phyloP scores from a whole-genome alignment of 441 rosid genomes.

The Sinapis alba region DNA sequence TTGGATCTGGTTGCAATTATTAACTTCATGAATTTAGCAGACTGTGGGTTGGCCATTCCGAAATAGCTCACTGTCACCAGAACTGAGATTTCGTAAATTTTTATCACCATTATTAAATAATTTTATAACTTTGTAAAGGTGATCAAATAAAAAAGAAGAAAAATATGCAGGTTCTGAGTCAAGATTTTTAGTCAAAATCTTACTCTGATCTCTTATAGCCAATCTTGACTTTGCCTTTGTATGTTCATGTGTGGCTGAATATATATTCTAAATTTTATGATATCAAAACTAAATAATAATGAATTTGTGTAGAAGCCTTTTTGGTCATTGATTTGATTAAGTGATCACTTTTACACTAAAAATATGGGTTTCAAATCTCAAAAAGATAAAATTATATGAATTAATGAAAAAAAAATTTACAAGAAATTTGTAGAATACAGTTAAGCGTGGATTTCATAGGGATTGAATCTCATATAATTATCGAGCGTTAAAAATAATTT shows the following conservation, averaged over 20 bases:
- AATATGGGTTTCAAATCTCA: too few relatives aligned
- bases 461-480: too few relatives aligned
- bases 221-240: slow-evolving; percentile 30
- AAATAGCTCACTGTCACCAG: background rate
- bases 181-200: slow-evolving; percentile 34
- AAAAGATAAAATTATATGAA: too few relatives aligned
- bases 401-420: too few relatives aligned
- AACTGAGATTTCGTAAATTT: background rate
- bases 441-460: too few relatives aligned
- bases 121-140: background rate
- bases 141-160: background rate
- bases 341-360: too few relatives aligned
- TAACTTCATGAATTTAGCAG: background rate
- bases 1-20: slow-evolving; percentile 6
- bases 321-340: too few relatives aligned
- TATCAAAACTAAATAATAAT: background rate
- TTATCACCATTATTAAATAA: background rate
- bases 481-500: too few relatives aligned
- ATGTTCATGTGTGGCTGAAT: background rate
- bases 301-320: too few relatives aligned
- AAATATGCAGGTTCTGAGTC: slow-evolving; percentile 14
- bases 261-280: background rate
- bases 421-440: too few relatives aligned
- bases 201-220: slow-evolving; percentile 26
- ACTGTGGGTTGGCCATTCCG: background rate